These are phyloP conservation scores for Phaeophleospora eucalypticola DNA, from an alignment of 2,329 filamentous ascomycete species.

Conservation along the genomic window DNA sequence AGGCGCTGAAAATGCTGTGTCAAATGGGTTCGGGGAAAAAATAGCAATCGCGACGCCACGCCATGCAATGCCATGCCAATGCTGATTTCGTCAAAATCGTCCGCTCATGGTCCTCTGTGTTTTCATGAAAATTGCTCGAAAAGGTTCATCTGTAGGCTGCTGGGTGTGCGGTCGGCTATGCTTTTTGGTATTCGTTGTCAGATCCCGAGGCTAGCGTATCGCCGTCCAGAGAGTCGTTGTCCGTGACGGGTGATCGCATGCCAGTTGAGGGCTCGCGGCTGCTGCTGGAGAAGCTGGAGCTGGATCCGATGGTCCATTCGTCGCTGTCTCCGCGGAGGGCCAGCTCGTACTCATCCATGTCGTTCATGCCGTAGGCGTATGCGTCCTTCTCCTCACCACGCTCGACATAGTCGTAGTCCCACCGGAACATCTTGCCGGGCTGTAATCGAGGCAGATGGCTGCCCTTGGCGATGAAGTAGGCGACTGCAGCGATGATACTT, in stretches of 20 bases:
- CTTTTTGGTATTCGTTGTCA: constrained; percentile 26
- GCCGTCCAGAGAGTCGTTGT: constrained; percentile 55
- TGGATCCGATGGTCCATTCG: constrained; percentile 86
- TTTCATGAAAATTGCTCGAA: constrained; percentile 15
- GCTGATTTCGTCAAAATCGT: constrained; percentile 21
- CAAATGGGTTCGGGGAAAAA: too few relatives aligned
- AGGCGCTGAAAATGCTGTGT: constrained; percentile 19
- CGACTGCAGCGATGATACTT: constrained; percentile 58
- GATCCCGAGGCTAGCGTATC: constrained; percentile 47
- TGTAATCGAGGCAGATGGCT: constrained; percentile 80
- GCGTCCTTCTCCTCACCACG: constrained; percentile 58
- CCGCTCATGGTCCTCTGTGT: background rate
- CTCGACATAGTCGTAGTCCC: constrained; percentile 95
- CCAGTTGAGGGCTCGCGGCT: constrained; percentile 55
- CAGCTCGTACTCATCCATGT: constrained; percentile 50
- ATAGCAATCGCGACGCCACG: constrained; percentile 7
- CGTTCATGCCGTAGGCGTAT: constrained; percentile 54
- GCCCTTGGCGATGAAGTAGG: constrained; percentile 77
- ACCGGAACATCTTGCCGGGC: constrained; percentile 78
- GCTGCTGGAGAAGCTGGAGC: constrained; percentile 67
- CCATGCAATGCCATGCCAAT: constrained; percentile 21
- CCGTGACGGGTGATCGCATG: constrained; percentile 50
- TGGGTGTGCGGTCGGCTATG: constrained; percentile 11
- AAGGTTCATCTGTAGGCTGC: background rate
- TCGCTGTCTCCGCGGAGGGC: constrained; percentile 62